Evolutionary conservation across 352 stramenopile species (phyloP), one percentile per base, ranked within the genome.

Genomic region (Globisporangium paroecandrum): DNA sequence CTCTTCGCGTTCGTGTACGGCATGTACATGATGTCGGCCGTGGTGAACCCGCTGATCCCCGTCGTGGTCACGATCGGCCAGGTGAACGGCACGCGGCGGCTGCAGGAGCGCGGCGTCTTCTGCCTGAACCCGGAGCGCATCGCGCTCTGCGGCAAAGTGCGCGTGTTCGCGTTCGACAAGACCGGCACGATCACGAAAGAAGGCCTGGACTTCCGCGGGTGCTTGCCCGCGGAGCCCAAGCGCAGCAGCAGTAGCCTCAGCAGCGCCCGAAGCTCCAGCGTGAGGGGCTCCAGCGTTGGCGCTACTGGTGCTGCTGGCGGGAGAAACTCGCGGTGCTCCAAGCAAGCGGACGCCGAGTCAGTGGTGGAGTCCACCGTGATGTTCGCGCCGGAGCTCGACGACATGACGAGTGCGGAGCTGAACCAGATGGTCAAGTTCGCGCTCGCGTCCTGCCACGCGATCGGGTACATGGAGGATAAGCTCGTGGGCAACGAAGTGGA

Each of bases 161-260:
- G 77, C 12, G 76, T 89, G 5, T 88, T 86, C 34, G 92, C 85
- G 65, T 96, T 97, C 69, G 89, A 97, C 69, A 97, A 97, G 60
- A 97, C 89, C 0, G 89, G 89, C 5, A 97, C 87, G 5, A 74
- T 97, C 4, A 97, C 89, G 6, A 89, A 94, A 54, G 77, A 95
- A 69, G 89, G 89, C 1, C 65, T 97, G 8, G 77, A 93, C 49
- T 95, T 91, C 67, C 43, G 77, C 68, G 61, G 82, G 4, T 73
- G 56, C 34, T 8, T 70, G 34, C 62, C 68, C 24, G 53, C 68
- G 29, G 32, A 67, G 27, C n/a, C 27, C 10, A 46, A 64, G 18
- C 38, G 43, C 29, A 47, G 36, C 43, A 66, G 38, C 38, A 46
- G 38, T 4, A 46, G 13, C 38, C 38, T 46, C 12, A 46, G 12